Evolutionary conservation across 2,329 filamentous ascomycete species (phyloP).

Genomic region (Aspergillus oerlinghausenensis): DNA sequence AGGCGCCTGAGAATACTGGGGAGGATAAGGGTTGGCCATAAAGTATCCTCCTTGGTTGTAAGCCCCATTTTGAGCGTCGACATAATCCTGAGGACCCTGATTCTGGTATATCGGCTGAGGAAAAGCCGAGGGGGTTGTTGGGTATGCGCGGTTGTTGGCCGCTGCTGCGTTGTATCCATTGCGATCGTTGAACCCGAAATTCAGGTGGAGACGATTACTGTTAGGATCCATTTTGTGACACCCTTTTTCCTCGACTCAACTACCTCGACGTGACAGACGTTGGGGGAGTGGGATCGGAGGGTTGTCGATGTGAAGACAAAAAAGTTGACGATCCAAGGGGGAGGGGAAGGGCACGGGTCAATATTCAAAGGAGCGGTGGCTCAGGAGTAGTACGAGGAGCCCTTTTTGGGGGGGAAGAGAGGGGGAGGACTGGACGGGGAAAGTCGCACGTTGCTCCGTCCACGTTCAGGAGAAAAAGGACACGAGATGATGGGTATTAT

Average conservation of each 20-base stretch:
- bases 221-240: constrained; percentile 47
- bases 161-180: constrained; percentile 51
- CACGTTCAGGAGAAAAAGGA: background rate
- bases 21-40: constrained; percentile 54
- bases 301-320: constrained; percentile 4
- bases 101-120: constrained; percentile 78
- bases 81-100: constrained; percentile 57
- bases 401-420: constrained; percentile 2
- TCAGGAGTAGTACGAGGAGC: constrained; percentile 15
- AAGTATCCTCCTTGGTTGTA: constrained; percentile 55
- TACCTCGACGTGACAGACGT: constrained; percentile 14
- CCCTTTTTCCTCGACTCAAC: constrained; percentile 44
- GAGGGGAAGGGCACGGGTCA: constrained; percentile 10
- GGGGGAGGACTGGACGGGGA: constrained; percentile 4
- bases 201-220: constrained; percentile 48
- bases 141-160: constrained; percentile 65
- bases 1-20: constrained; percentile 49
- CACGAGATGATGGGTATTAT: background rate
- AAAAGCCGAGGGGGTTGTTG: constrained; percentile 91
- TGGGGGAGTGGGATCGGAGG: constrained; percentile 8
- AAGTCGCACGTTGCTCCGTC: background rate
- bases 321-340: constrained; percentile 11
- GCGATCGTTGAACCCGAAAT: constrained; percentile 55
- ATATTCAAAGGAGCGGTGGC: constrained; percentile 26
- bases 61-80: constrained; percentile 45